Evolutionary conservation across 1,284 basidiomycete species (phyloP).

Genomic region (Ceratobasidium sp.): DNA sequence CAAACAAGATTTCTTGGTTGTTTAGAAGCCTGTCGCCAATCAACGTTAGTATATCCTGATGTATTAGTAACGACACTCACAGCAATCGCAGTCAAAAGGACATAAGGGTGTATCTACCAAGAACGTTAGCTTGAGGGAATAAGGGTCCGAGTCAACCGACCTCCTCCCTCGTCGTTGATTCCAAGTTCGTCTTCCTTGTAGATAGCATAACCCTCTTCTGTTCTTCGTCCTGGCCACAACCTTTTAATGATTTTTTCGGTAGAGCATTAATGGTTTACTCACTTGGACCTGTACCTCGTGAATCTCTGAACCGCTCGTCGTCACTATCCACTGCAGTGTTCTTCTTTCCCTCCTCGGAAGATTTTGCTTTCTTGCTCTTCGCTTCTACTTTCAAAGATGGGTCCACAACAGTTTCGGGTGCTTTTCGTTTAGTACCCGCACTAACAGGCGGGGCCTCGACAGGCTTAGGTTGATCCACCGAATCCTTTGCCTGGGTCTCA

Average conservation of each 20-base stretch:
- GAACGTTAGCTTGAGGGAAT: conserved; percentile 44
- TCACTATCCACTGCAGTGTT: conserved; percentile 51
- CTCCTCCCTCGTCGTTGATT: conserved; percentile 74
- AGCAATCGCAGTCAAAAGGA: conserved; percentile 84
- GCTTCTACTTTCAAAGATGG: conserved; percentile 52
- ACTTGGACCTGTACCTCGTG: conserved; percentile 75
- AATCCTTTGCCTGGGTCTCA: conserved; percentile 12
- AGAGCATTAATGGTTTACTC: conserved; percentile 50
- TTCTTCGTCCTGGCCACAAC: conserved; percentile 66
- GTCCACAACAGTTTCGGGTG: conserved; percentile 67
- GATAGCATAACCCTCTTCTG: conserved; percentile 81
- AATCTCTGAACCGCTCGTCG: conserved; percentile 71
- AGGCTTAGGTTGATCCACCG: not conserved
- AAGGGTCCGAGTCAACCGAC: conserved; percentile 55
- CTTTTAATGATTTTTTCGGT: not conserved
- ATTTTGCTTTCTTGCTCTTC: conserved; percentile 47
- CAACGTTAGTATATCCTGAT: not conserved
- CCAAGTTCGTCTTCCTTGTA: conserved; percentile 87
- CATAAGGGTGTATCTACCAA: conserved; percentile 66
- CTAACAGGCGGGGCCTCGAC: conserved; percentile 25
- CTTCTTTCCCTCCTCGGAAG: conserved; percentile 46
- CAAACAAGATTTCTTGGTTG: no score
- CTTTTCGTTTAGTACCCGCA: conserved; percentile 52
- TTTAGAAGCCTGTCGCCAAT: conserved; percentile 17
- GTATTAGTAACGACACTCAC: conserved; percentile 56